phyloP scores from a whole-genome alignment of 257 asterid species.

The Galeopsis tetrahit region DNA sequence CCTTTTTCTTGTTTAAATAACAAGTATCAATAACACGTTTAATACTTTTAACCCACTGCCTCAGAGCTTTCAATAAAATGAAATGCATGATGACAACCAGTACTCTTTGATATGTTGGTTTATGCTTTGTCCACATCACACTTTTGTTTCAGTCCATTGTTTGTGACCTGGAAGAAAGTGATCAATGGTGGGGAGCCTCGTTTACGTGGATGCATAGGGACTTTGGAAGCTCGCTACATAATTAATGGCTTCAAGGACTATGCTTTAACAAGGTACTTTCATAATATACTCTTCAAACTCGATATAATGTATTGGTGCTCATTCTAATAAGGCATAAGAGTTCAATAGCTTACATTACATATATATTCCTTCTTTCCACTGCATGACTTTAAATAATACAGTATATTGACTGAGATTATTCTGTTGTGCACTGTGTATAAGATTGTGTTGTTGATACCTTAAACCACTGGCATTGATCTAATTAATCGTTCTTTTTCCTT shows the following conservation, averaged over 20 bases:
- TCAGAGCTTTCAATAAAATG: conserved; percentile 7
- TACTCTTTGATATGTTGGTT: conserved; percentile 27
- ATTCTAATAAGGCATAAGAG: conserved; percentile 5
- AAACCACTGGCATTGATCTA: not conserved
- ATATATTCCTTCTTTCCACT: not conserved
- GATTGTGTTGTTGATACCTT: conserved; percentile 11
- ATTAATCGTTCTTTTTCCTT: not conserved
- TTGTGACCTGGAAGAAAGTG: conserved; percentile 95
- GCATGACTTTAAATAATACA: conserved; percentile 4
- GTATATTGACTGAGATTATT: conserved; percentile 22
- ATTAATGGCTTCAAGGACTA: conserved; percentile 85
- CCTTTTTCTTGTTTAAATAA: conserved; percentile 14
- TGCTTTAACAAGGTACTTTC: conserved; percentile 80
- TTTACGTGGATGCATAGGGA: conserved; percentile 96
- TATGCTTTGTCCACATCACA: conserved; percentile 23
- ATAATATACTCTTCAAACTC: conserved; percentile 16
- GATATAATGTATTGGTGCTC: conserved; percentile 19
- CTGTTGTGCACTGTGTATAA: conserved; percentile 12
- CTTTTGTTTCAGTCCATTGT: conserved; percentile 76
- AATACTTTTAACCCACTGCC: conserved; percentile 8
- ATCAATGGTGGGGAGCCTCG: conserved; percentile 96
- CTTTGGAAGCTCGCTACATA: conserved; percentile 83
- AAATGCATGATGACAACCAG: conserved; percentile 23
- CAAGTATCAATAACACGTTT: not conserved
- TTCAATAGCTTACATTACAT: conserved; percentile 4